Conservation (phyloP, 2,329 filamentous ascomycete genomes). For the Trichophyton mentagrophytes region DNA sequence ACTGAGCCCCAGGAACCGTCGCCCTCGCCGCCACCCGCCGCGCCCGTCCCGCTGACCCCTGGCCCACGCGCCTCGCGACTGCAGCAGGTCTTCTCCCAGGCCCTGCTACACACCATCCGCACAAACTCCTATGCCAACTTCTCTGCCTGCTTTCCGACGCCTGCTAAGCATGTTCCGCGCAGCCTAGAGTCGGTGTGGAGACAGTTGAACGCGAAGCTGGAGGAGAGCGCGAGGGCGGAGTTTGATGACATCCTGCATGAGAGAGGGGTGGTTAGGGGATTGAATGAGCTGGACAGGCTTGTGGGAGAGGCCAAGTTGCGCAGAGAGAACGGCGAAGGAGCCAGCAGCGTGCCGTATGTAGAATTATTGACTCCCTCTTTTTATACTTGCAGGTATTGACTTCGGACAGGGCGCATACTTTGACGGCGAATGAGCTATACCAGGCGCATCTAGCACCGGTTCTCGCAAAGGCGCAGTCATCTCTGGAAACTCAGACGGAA, state of each 20-base stretch:
- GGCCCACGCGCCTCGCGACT: constrained; percentile 49
- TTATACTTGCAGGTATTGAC: background rate
- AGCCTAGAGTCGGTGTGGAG: constrained; percentile 45
- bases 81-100: constrained; percentile 47
- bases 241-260: constrained; percentile 49
- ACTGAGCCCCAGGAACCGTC: constrained; percentile 20
- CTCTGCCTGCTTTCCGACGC: constrained; percentile 50
- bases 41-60: constrained; percentile 42
- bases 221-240: constrained; percentile 44
- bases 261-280: constrained; percentile 42
- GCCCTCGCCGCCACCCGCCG: constrained; percentile 41
- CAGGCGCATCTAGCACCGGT: constrained; percentile 47
- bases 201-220: constrained; percentile 46
- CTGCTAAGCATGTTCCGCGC: constrained; percentile 44
- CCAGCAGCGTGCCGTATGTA: constrained; percentile 37
- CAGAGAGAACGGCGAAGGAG: constrained; percentile 34
- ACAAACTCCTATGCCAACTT: constrained; percentile 51
- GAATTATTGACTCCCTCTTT: background rate
- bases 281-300: constrained; percentile 50
- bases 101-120: constrained; percentile 47
- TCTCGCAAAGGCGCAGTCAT: constrained; percentile 38
- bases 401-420: constrained; percentile 41
- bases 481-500: constrained; percentile 39
- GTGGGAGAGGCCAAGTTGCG: constrained; percentile 46
- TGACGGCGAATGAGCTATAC: constrained; percentile 44